Base-by-base conservation (phyloP, 1,284 basidiomycete genomes). In the Leccinum cinnamomeum region DNA sequence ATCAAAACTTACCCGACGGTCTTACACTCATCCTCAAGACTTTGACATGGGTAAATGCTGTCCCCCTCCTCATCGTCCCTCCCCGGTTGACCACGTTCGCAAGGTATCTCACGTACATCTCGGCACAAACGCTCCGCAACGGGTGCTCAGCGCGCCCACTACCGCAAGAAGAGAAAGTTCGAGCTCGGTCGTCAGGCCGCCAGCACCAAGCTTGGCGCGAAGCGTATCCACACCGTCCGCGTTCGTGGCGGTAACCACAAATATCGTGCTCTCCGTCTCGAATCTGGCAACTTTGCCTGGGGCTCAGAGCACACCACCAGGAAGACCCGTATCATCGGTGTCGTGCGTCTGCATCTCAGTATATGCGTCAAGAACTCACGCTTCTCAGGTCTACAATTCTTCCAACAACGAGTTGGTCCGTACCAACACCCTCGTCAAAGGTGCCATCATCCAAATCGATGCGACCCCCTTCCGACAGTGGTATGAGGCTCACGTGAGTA, bases 151-250 rank as follows among this genome's bases (percentile, higher is more conserved):
- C 91, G 94, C 75, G 91, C 95, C 69, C 90, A 94, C 83, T 95
- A 95, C 84, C 92, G 95, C 84, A 97, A 97, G 87, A 97, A 97
- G 91, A 89, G 95, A 90, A 97, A 97, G 84, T 97, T 97, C 82
- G 95, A 97, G 85, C 90, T 97, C 76, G 95, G 94, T 77, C 94
- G 95, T 78, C 95, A 97, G 79, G 83, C 95, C 63, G 96, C 95
- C 68, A 94, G 83, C 87, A 98, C 95, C 77, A 97, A 93, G 84
- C 88, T 98, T 69, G 94, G 95, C 62, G 76, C 89, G 65, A 98
- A 97, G 84, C 92, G 95, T 67, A 82, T 98, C 73, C 95, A 97
- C 83, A 85, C 87, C 59, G 95, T 98, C 67, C 93, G 95, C 75
- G 90, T 91, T 58, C 92, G 96, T 75, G 95, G 95, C 71, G 95